Conservation (phyloP, 2,329 filamentous ascomycete genomes). For the Sclerotinia glacialis region DNA sequence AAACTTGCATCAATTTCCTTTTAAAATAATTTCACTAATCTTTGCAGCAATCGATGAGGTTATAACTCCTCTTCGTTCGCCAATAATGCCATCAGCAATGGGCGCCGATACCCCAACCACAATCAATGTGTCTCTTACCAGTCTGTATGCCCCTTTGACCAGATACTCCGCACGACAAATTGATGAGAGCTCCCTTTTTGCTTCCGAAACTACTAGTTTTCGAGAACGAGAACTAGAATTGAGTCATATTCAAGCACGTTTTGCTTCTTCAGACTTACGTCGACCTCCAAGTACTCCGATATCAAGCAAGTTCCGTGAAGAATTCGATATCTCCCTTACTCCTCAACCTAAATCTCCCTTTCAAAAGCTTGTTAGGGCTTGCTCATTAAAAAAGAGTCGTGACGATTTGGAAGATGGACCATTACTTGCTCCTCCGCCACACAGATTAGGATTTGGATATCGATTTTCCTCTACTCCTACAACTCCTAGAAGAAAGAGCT, state of each 20-base stretch:
- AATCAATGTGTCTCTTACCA: slow-evolving; percentile 25
- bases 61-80: not conserved
- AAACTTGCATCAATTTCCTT: not conserved
- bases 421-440: slow-evolving; percentile 9
- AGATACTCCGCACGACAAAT: slow-evolving; percentile 24
- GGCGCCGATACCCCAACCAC: slow-evolving; percentile 19
- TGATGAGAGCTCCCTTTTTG: slow-evolving; percentile 33
- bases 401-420: slow-evolving; percentile 5
- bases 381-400: slow-evolving; percentile 11
- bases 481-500: not conserved
- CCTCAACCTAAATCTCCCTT: slow-evolving; percentile 16
- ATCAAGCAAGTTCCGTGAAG: slow-evolving; percentile 37
- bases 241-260: slow-evolving; percentile 30
- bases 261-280: slow-evolving; percentile 29
- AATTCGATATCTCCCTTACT: slow-evolving; percentile 30
- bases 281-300: slow-evolving; percentile 31
- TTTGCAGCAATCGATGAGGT: not conserved
- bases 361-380: slow-evolving; percentile 20
- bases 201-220: slow-evolving; percentile 36
- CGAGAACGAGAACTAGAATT: slow-evolving; percentile 34
- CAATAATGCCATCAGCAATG: not conserved
- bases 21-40: not conserved
- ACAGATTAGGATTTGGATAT: slow-evolving; percentile 25
- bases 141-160: slow-evolving; percentile 24
- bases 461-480: slow-evolving; percentile 20